Conservation (phyloP, 306 rosid genomes). For the Quillaja saponaria region DNA sequence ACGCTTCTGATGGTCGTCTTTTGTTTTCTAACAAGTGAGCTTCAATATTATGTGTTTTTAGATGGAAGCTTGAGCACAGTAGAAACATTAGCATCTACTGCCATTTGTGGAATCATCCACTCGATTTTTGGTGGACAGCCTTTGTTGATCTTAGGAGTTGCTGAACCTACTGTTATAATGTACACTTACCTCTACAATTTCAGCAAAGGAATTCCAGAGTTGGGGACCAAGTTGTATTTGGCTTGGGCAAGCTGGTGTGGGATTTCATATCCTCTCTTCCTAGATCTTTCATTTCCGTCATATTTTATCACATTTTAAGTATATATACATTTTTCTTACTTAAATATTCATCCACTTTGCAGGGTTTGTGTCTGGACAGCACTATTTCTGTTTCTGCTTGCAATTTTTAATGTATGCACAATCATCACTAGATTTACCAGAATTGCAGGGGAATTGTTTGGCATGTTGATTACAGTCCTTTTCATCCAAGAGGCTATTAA, state of each 20-base stretch:
- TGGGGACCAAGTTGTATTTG: slow-evolving; percentile 64
- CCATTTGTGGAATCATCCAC: slow-evolving; percentile 84
- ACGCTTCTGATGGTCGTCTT: not conserved
- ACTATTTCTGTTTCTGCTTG: slow-evolving; percentile 66
- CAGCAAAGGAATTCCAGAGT: slow-evolving; percentile 49
- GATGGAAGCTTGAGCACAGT: slow-evolving; percentile 91
- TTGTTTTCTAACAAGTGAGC: slow-evolving; percentile 4
- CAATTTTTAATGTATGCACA: slow-evolving; percentile 70
- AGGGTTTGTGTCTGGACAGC: slow-evolving; percentile 95
- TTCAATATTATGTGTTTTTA: slow-evolving; percentile 19
- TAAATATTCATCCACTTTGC: slow-evolving; percentile 32
- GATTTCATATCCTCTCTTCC: slow-evolving; percentile 6
- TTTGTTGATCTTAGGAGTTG: slow-evolving; percentile 88
- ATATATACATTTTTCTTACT: not conserved
- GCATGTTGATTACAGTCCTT: slow-evolving; percentile 81
- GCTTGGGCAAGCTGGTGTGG: slow-evolving; percentile 82
- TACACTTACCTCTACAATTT: slow-evolving; percentile 67
- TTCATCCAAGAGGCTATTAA: slow-evolving; percentile 87
- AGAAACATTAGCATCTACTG: slow-evolving; percentile 89
- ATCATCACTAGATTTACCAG: slow-evolving; percentile 79
- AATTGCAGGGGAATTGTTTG: slow-evolving; percentile 82
- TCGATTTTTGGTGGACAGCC: slow-evolving; percentile 94
- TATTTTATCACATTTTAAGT: not conserved
- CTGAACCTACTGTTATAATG: slow-evolving; percentile 96
- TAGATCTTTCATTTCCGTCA: not conserved